Conservation (phyloP, 202 grass and related monocot species). For the Schoenoplectus triqueter region DNA sequence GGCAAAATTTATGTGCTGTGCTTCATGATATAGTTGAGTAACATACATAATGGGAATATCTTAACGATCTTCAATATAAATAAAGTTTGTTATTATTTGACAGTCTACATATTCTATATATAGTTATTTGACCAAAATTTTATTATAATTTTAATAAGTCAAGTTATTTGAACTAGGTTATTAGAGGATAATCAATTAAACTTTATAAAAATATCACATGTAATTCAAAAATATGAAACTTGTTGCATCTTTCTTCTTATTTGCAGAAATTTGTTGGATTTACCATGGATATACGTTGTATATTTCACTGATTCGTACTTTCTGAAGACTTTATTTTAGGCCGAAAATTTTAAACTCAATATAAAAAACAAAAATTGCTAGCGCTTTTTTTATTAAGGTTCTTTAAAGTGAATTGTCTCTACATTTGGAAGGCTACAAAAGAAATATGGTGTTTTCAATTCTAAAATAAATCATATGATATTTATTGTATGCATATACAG, state of each 20-base stretch:
- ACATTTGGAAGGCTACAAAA: too few relatives aligned
- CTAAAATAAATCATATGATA: too few relatives aligned
- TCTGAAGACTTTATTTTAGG: too few relatives aligned
- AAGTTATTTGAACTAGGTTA: not conserved
- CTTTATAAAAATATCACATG: not conserved
- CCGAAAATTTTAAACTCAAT: too few relatives aligned
- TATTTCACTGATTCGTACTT: too few relatives aligned
- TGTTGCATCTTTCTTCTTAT: not conserved
- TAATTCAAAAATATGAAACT: not conserved
- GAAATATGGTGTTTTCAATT: too few relatives aligned
- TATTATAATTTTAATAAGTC: not conserved
- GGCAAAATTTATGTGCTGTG: not conserved
- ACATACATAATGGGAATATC: not conserved
- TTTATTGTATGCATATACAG: too few relatives aligned
- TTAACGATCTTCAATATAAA: not conserved
- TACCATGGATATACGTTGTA: too few relatives aligned
- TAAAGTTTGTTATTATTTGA: not conserved
- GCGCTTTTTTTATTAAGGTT: too few relatives aligned
- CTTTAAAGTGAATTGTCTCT: too few relatives aligned
- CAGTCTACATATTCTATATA: not conserved
- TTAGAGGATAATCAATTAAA: constrained; percentile 25
- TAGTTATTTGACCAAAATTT: not conserved
- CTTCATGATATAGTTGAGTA: not conserved
- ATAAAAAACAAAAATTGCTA: too few relatives aligned
- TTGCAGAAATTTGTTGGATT: too few relatives aligned